A percentile compares a stretch with the other conserved stretches of the same genome.
phyloP scores from a whole-genome alignment of 2,329 filamentous ascomycete genomes.

The Davidsoniella neocaledoniae region DNA sequence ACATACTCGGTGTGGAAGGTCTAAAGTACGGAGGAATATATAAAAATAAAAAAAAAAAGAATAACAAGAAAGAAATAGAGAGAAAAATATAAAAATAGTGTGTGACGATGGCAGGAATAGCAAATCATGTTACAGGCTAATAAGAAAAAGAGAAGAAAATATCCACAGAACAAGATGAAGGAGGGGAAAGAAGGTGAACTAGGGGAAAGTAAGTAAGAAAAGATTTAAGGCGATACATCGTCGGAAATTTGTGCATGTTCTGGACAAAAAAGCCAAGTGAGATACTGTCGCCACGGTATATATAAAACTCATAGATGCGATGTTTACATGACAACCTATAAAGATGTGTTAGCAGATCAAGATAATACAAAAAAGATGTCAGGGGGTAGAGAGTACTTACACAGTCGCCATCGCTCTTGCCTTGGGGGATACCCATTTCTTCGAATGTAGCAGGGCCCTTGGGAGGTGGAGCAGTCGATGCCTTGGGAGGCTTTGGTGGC shows the following conservation, averaged over 20 bases:
- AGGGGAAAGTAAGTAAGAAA: too few species aligned
- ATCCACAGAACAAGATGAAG: too few species aligned
- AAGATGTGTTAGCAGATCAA: background rate
- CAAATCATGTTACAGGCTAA: background rate
- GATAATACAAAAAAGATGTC: background rate
- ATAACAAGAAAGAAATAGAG: background rate
- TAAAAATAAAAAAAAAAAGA: background rate
- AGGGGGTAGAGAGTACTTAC: constrained; percentile 35
- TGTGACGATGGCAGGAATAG: background rate
- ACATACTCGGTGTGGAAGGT: background rate
- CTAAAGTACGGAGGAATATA: background rate
- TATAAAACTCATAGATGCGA: too few species aligned
- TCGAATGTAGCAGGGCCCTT: constrained; percentile 93
- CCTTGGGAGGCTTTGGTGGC: constrained; percentile 22
- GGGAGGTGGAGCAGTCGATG: constrained; percentile 30
- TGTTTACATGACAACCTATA: constrained; percentile 10
- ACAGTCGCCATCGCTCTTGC: constrained; percentile 76
- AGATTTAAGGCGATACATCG: too few species aligned
- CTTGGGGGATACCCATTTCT: constrained; percentile 86
- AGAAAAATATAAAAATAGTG: background rate
- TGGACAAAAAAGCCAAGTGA: too few species aligned
- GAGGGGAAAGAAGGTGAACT: too few species aligned
- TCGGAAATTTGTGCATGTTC: too few species aligned
- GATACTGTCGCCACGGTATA: too few species aligned
- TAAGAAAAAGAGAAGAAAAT: background rate